Conservation (phyloP, 2,329 filamentous ascomycete species). For the Xylariomycetidae sp. region DNA sequence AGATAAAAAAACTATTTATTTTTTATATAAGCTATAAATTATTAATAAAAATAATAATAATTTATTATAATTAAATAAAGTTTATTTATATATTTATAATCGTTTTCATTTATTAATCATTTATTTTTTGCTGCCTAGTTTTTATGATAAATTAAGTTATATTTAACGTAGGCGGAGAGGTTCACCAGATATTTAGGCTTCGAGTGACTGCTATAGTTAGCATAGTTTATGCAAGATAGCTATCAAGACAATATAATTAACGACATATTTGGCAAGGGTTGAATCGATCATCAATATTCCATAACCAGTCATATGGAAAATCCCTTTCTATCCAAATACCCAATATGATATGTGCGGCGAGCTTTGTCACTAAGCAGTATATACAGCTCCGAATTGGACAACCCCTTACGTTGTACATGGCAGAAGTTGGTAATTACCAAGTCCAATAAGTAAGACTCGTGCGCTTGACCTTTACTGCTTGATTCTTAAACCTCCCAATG, state of each 20-base stretch:
- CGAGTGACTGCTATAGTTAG: conserved; percentile 32
- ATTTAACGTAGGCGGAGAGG: neutral
- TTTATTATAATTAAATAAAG: conserved; percentile 2
- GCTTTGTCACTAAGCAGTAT: no score
- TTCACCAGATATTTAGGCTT: neutral
- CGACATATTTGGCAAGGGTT: neutral
- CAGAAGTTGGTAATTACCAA: no score
- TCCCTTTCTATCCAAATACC: neutral
- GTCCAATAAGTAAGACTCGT: no score
- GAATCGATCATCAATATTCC: neutral
- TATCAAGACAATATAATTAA: neutral
- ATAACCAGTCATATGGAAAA: conserved; percentile 30
- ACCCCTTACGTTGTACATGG: no score
- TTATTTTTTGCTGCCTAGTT: neutral
- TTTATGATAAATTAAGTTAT: neutral
- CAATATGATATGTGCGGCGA: neutral
- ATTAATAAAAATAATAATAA: conserved; percentile 1
- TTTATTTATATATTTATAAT: neutral
- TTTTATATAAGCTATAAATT: neutral
- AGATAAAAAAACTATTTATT: neutral
- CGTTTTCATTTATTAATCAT: conserved; percentile 1
- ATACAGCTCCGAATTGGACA: no score
- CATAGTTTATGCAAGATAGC: neutral
- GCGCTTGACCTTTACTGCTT: no score
- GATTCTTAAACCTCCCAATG: no score